Evolutionary conservation across 257 asterid species (phyloP).

Genomic region (Linaria vulgaris): DNA sequence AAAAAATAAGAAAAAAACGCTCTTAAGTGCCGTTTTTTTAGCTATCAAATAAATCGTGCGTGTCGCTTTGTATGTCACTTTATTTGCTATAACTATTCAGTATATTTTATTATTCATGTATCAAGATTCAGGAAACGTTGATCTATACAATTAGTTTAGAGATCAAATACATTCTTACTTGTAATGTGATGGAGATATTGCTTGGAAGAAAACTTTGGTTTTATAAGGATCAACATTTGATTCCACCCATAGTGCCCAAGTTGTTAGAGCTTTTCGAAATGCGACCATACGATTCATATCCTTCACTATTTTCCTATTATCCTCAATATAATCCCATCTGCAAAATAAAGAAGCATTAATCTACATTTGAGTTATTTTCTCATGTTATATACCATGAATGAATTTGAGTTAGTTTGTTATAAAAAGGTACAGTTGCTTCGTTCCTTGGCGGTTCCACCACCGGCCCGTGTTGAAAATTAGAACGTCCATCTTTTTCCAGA

Average conservation of each 20-base stretch:
- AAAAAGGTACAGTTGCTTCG: conserved; percentile 47
- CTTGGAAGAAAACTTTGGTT: conserved; percentile 63
- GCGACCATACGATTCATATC: conserved; percentile 66
- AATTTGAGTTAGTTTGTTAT: not conserved
- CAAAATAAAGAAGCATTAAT: not conserved
- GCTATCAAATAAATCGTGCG: too few species aligned
- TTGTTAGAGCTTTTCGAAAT: conserved; percentile 44
- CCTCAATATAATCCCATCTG: conserved; percentile 57
- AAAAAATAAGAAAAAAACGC: not conserved
- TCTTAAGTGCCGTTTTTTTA: not conserved
- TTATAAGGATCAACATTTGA: conserved; percentile 35
- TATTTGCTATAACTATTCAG: too few species aligned
- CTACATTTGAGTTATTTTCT: not conserved
- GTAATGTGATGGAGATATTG: conserved; percentile 57
- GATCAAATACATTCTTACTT: conserved; percentile 53
- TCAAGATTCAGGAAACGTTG: too few species aligned
- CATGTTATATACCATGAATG: not conserved
- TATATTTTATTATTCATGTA: too few species aligned
- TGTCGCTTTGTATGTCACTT: too few species aligned
- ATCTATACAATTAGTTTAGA: too few species aligned
- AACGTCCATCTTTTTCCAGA: conserved; percentile 53
- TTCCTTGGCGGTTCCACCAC: conserved; percentile 62
- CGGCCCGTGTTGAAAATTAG: conserved; percentile 70
- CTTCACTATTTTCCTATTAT: conserved; percentile 36
- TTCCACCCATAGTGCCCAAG: conserved; percentile 69